Conservation (phyloP, 306 rosid genomes). For the Pterocarpus santalinus region DNA sequence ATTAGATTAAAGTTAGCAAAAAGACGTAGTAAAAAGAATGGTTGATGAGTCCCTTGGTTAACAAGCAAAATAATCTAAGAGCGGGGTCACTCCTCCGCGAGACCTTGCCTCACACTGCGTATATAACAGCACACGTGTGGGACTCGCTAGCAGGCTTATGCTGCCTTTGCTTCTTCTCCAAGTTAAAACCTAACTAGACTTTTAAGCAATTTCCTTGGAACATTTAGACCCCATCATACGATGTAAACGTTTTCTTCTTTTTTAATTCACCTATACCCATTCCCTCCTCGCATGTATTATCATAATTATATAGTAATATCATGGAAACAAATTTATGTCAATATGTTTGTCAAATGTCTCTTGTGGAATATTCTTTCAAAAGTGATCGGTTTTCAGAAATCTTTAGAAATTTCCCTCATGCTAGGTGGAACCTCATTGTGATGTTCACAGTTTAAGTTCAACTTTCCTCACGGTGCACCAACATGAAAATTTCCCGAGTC, state of each 20-base stretch:
- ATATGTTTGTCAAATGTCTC: not conserved
- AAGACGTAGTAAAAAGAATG: not conserved
- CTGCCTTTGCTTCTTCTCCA: constrained; percentile 71
- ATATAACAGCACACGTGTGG: constrained; percentile 54
- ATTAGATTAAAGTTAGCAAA: not conserved
- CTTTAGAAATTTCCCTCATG: not conserved
- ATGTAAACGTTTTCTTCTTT: constrained; percentile 35
- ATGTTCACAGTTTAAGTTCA: not conserved
- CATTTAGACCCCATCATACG: constrained; percentile 14
- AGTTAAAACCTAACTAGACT: constrained; percentile 56
- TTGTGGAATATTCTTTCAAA: not conserved
- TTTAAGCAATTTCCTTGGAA: constrained; percentile 29
- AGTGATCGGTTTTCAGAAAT: not conserved
- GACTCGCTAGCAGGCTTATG: constrained; percentile 19
- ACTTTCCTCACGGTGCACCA: not conserved
- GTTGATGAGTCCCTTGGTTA: constrained; percentile 54
- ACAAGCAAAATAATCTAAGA: constrained; percentile 54
- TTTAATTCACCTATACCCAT: not conserved
- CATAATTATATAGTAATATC: not conserved
- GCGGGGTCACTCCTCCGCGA: constrained; percentile 31
- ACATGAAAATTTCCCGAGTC: not conserved
- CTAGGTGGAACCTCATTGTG: not conserved
- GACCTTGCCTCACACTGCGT: not conserved
- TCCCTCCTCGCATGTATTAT: not conserved
- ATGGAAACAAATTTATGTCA: not conserved